phyloP scores from a whole-genome alignment of 306 rosid species.

The Gillenia trifoliata region DNA sequence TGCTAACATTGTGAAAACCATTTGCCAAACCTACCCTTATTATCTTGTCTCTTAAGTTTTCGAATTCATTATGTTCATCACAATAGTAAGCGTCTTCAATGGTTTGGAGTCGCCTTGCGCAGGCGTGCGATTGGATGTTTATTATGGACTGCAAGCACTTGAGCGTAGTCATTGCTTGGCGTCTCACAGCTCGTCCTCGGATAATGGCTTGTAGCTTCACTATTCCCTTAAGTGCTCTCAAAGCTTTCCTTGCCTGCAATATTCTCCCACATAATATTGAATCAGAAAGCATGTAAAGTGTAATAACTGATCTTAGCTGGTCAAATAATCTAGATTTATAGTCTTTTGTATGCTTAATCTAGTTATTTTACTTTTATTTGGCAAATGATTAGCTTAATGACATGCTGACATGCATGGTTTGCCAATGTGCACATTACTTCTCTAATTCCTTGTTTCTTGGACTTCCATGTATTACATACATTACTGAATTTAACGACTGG shows the following conservation, averaged over 20 bases:
- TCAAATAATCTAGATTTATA: too few species aligned
- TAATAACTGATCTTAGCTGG: too few species aligned
- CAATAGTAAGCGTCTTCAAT: constrained; percentile 34
- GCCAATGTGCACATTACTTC: too few species aligned
- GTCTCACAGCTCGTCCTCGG: constrained; percentile 85
- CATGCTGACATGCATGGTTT: too few species aligned
- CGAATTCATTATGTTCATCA: constrained; percentile 36
- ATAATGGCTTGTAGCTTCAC: constrained; percentile 95
- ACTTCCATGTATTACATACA: too few species aligned
- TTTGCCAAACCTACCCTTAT: constrained; percentile 39
- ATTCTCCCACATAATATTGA: not conserved
- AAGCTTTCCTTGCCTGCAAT: constrained; percentile 82
- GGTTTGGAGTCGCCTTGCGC: constrained; percentile 59
- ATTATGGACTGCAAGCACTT: constrained; percentile 86
- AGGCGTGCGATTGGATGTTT: constrained; percentile 65
- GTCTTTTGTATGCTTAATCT: too few species aligned
- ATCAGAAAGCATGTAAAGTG: not conserved
- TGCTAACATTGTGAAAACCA: too few species aligned
- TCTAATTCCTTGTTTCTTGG: too few species aligned
- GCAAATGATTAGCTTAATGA: too few species aligned
- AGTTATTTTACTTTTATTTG: too few species aligned
- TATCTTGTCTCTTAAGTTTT: constrained; percentile 50
- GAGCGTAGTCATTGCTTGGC: constrained; percentile 79
- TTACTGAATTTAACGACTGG: too few species aligned
- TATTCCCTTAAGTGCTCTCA: constrained; percentile 86